These are phyloP conservation scores for Backusella sp. DNA, from an alignment of 192 early-diverging fungal species.

Conservation along the genomic window DNA sequence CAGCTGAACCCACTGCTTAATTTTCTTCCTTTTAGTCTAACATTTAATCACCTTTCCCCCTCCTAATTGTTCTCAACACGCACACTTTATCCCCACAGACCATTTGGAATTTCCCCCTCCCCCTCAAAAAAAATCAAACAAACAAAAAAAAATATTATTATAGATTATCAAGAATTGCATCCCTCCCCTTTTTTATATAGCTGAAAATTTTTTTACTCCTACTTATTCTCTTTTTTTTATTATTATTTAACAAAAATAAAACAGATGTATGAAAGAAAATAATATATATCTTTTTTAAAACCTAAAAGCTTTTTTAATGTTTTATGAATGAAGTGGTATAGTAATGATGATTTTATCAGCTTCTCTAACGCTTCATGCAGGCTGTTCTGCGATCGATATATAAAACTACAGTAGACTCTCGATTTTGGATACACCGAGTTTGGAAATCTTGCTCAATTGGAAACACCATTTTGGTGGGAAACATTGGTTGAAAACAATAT, in stretches of 20 bases:
- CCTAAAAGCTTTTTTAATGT: too few relatives aligned
- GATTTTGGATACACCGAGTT: too few relatives aligned
- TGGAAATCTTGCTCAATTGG: too few relatives aligned
- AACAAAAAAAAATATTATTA: not conserved
- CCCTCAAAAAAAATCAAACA: not conserved
- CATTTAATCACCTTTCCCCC: not conserved
- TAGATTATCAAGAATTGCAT: constrained; percentile 7
- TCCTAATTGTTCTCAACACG: not conserved
- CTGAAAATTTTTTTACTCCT: not conserved
- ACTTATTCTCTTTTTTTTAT: not conserved
- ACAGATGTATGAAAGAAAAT: not conserved
- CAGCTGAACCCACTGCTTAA: not conserved
- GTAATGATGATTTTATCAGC: too few relatives aligned
- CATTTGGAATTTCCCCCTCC: not conserved
- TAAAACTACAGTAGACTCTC: too few relatives aligned
- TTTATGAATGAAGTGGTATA: too few relatives aligned
- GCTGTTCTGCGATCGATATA: too few relatives aligned
- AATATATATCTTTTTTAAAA: not conserved
- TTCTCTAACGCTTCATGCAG: too few relatives aligned
- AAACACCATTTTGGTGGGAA: too few relatives aligned
- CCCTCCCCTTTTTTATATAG: not conserved
- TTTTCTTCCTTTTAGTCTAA: not conserved
- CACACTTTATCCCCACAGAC: not conserved
- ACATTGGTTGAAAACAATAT: too few relatives aligned
- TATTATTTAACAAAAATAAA: constrained; percentile 6